Evolutionary conservation across 2,329 filamentous ascomycete species (phyloP), one percentile per base, ranked within the genome.

Genomic region (Penicillium frequentans): DNA sequence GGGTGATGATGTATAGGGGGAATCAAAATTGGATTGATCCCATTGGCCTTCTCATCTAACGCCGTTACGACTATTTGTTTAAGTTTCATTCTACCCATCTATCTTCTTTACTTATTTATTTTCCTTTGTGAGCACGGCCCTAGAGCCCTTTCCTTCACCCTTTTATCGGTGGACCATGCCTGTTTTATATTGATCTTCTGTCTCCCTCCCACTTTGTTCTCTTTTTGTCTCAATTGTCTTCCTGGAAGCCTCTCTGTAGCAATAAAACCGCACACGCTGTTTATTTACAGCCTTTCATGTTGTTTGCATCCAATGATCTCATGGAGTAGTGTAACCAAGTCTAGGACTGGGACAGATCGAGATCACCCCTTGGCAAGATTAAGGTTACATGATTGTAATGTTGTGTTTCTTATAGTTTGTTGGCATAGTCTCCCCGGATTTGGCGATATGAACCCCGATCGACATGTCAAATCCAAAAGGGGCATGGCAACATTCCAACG

Each of bases 401-500:
- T 19, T 42, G 39, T 42, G 39, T 42, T 42, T 39, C n/a, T 26
- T 47, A 35, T 19, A 19, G 13, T 29, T 43, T 43, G 8, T 47
- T 47, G 44, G 21, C 16, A 39, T 39, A 29, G 27, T 24, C 21
- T 26, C 33, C 21, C 52, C 52, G 56, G 52, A 55, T 37, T 52
- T 55, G 44, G 52, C n/a, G 39, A 48, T 16, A 46, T 51, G 49
- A 51, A 19, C 10, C 29, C 46, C 26, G 60, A 62, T 65, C 59
- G 63, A 66, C 56, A 63, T 61, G 63, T 62, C 63, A 66, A 56
- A 37, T 49, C 59, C 60, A 52, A 54, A 66, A 56, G 29, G 55
- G 62, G 63, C 27, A 61, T 64, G 39, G 57, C 50, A 59, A 57
- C 59, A 66, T 66, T 66, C 59, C 60, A 60, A 58, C 46, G 61